Conservation (phyloP, 352 stramenopile genomes). For the Pythium graminicola region DNA sequence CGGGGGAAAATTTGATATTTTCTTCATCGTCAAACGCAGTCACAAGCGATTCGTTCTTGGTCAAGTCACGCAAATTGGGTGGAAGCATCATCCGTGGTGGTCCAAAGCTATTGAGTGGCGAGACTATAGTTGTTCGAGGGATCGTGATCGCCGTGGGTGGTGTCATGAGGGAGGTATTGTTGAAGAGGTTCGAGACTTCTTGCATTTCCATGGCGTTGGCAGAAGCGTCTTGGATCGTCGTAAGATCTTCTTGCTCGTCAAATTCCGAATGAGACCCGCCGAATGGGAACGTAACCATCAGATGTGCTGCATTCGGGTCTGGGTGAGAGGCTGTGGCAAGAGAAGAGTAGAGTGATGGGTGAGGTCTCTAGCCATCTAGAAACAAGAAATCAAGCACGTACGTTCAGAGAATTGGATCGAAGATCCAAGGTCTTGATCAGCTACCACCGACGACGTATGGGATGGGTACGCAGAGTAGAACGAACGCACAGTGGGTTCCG, state of each 20-base stretch:
- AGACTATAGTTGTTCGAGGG: constrained; percentile 23
- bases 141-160: constrained; percentile 20
- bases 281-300: constrained; percentile 26
- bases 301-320: not conserved
- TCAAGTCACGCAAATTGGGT: constrained; percentile 6
- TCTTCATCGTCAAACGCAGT: constrained; percentile 14
- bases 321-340: constrained; percentile 2
- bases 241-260: constrained; percentile 18
- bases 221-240: constrained; percentile 3
- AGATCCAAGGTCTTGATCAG: constrained; percentile 3
- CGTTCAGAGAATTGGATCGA: constrained; percentile 17
- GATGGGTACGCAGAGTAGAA: not conserved
- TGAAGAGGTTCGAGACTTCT: constrained; percentile 20
- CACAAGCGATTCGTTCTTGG: constrained; percentile 12
- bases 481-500: not conserved
- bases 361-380: not conserved
- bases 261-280: constrained; percentile 3
- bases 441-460: not conserved
- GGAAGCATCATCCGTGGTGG: constrained; percentile 15
- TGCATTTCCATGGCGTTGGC: constrained; percentile 17
- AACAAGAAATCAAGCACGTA: constrained; percentile 8
- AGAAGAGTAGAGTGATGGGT: not conserved
- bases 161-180: constrained; percentile 23
- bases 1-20: constrained; percentile 47
- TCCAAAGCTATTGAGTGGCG: constrained; percentile 18